Base-by-base conservation (phyloP, 257 asterid species). In the Penstemon eatonii region DNA sequence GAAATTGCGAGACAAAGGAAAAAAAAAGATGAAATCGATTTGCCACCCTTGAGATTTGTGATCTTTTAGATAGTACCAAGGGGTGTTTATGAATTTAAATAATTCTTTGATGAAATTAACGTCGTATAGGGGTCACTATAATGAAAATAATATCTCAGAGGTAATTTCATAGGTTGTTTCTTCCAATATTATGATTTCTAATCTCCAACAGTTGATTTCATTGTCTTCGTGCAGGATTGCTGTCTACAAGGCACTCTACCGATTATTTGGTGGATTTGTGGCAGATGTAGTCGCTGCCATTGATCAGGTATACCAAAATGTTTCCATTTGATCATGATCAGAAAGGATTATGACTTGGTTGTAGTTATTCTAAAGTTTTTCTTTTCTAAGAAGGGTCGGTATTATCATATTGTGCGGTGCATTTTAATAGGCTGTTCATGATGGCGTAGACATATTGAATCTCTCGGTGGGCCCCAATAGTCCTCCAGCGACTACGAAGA, bases 241-340 rank as follows among this genome's bases (percentile, higher is more conserved):
- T 66, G 99, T 94, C 25, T 94, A 94, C 87, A 94, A 94, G 85
- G 99, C 99, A 42, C 96, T 94, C 8, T 94, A 94, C 78, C 89
- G 96, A 78, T 64, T 91, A 65, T 91, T 94, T 51, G 99, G 99
- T 66, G 99, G 99, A 51, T 94, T 87, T 78, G 88, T 94, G 70
- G 89, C 99, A 19, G 99, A 94, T 72, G 99, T 91, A 5, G 96
- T 94, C 70, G 98, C 99, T 74, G 99, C 98, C 43, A 94, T 94
- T 73, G 99, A 94, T 79, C 98, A 91, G 99, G 99, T 91, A 80
- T 66, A n/a, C 69, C 55, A 58, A 56, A 7, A 37, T 62, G 46
- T 44, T 56, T 12, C 5, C 41, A 6, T 18, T 56, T 56, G 54
- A 49, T 25, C 33, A 10, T 25, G 41, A 56, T 8, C 38, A 36